Base-by-base conservation (phyloP, 1,284 basidiomycete genomes). In the Cutaneotrichosporon mucoides region DNA sequence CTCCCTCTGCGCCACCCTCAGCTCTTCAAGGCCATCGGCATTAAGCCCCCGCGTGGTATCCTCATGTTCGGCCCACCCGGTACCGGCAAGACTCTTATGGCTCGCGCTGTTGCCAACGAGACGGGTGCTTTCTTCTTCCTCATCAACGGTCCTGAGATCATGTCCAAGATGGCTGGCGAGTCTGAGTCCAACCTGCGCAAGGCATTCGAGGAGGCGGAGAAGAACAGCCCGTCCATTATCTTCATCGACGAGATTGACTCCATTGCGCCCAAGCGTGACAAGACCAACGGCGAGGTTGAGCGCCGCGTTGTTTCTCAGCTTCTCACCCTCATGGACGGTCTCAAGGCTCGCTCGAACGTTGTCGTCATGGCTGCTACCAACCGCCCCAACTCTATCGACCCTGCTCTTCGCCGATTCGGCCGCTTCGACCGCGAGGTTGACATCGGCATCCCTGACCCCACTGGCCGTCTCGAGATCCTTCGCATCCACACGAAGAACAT, bases 401-500 rank as follows among this genome's bases (percentile, higher is more conserved):
- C 95, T 48, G 95, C 95, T 36, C 88, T 99, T 44, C 88, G 95
- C 75, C 92, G 95, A 61, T 98, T 98, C 79, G 95, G 95, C 76
- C 92, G 96, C 59, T 99, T 99, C 80, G 96, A 99, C 81, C 90
- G 95, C 75, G 96, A 99, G 81, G 90, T 99, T 66, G 95, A 99
- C 81, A 99, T 99, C 68, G 92, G 96, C 76, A 98, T 99, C 68
- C 96, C 95, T 56, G 95, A 99, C 79, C 94, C 95, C 0, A 98
- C 94, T 61, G 94, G 95, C 59, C 95, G 96, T 79, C 86, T 98
- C 48, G 95, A 99, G 79, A 98, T 98, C 70, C 86, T 99, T 63
- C 90, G 95, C 64, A 99, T 99, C 67, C 95, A 98, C 83, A 99
- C 96, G 60, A 99, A 98, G 87, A 99, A 99, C 83, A 99, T 99